These are phyloP conservation scores for Haberlea rhodopensis DNA, from an alignment of 257 asterid species.

Conservation along the genomic window DNA sequence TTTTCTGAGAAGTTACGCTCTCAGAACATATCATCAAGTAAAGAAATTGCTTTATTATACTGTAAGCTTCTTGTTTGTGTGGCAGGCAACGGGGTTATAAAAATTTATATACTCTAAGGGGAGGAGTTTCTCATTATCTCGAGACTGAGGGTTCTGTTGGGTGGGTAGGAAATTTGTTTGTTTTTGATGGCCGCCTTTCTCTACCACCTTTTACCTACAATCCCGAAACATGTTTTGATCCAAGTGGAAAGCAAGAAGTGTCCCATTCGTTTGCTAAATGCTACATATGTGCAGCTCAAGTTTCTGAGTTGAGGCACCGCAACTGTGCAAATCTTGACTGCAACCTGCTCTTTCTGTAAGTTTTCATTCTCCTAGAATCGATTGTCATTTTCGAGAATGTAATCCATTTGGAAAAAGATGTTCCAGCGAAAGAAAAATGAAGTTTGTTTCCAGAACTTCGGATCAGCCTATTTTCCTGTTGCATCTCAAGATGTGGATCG, in stretches of 20 bases:
- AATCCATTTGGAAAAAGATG: too few species aligned
- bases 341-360: slow-evolving; percentile 61
- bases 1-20: too few species aligned
- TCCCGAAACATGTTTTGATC: slow-evolving; percentile 25
- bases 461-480: neutral
- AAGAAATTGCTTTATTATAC: too few species aligned
- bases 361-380: slow-evolving; percentile 5
- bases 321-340: slow-evolving; percentile 58
- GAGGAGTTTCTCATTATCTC: slow-evolving; percentile 53
- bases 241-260: slow-evolving; percentile 19
- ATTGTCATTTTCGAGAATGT: neutral
- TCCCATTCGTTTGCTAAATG: slow-evolving; percentile 44
- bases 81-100: slow-evolving; percentile 43
- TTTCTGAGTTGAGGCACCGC: slow-evolving; percentile 48
- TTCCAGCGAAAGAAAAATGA: neutral
- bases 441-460: neutral
- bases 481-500: neutral
- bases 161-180: slow-evolving; percentile 53
- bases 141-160: slow-evolving; percentile 44
- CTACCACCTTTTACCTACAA: slow-evolving; percentile 44
- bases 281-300: slow-evolving; percentile 35
- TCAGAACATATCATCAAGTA: too few species aligned
- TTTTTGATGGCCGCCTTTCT: slow-evolving; percentile 52
- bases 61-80: neutral
- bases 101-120: slow-evolving; percentile 41